Conservation (phyloP, 805 yeast species). For the Saturnispora serradocipensis region DNA sequence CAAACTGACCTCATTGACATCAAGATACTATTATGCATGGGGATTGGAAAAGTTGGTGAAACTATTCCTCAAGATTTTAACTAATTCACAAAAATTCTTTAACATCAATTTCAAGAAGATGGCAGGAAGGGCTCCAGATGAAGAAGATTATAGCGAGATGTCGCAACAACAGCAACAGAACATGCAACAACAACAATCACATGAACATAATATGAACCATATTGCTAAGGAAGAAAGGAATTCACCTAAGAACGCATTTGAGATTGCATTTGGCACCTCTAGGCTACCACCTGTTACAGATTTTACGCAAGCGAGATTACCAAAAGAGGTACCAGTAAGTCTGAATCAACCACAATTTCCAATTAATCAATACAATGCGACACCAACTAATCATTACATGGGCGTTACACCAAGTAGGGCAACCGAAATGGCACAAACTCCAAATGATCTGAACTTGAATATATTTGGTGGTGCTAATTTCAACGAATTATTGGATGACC, state of each 20-base stretch:
- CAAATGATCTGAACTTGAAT: constrained; percentile 1
- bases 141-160: neutral
- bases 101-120: constrained; percentile 25
- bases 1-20: constrained; percentile 29
- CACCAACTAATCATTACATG: neutral
- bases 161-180: neutral
- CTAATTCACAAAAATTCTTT: constrained; percentile 28
- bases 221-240: neutral
- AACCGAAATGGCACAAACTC: neutral
- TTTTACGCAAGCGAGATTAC: constrained; percentile 12
- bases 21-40: constrained; percentile 38
- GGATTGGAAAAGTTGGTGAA: constrained; percentile 34
- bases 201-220: neutral
- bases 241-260: constrained; percentile 25
- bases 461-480: neutral
- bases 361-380: neutral
- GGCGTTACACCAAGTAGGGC: neutral
- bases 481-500: constrained; percentile 27
- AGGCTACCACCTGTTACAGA: constrained; percentile 30
- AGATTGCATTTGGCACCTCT: constrained; percentile 30
- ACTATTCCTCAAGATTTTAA: constrained; percentile 28
- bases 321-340: constrained; percentile 4
- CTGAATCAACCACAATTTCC: neutral
- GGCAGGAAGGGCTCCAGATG: constrained; percentile 5
- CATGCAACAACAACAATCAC: neutral